A percentile compares a stretch with the other conserved stretches of the same genome.
phyloP scores from a whole-genome alignment of 768 basidiomycete genomes.

The Fomitopsis serialis region DNA sequence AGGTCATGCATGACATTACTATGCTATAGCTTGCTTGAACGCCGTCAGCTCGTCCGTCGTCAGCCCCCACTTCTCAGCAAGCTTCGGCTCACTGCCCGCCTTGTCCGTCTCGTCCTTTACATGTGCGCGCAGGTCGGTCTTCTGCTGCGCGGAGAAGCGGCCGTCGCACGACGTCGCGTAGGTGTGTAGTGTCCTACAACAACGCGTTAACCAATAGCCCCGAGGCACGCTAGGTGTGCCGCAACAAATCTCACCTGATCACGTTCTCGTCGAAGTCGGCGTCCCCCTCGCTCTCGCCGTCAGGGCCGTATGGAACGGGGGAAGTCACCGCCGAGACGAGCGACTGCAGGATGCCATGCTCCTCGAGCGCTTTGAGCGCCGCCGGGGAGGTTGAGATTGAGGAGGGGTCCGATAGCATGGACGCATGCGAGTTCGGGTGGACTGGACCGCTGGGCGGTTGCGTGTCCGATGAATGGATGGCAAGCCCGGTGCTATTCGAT shows the following conservation, averaged over 20 bases:
- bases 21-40: conserved; percentile 10
- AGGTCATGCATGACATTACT: too few relatives aligned
- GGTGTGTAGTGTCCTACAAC: conserved; percentile 43
- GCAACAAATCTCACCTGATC: conserved; percentile 32
- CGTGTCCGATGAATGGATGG: conserved; percentile 17
- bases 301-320: conserved; percentile 60
- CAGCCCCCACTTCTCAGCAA: conserved; percentile 26
- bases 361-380: conserved; percentile 43
- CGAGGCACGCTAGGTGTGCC: not conserved
- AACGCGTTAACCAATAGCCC: not conserved
- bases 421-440: conserved; percentile 72
- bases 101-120: conserved; percentile 17
- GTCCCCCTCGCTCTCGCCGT: conserved; percentile 63
- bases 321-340: conserved; percentile 47
- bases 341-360: conserved; percentile 40
- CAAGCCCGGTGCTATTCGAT: not conserved
- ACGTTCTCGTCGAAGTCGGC: conserved; percentile 62
- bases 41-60: conserved; percentile 15
- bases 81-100: conserved; percentile 10
- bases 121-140: conserved; percentile 21
- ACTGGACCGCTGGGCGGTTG: conserved; percentile 30
- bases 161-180: conserved; percentile 41
- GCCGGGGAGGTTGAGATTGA: conserved; percentile 45
- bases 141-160: conserved; percentile 25
- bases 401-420: conserved; percentile 51